Evolutionary conservation across 371 early-diverging fungal genomes (phyloP), one percentile per base, ranked within the genome.

Genomic region (Lichtheimia ornata): DNA sequence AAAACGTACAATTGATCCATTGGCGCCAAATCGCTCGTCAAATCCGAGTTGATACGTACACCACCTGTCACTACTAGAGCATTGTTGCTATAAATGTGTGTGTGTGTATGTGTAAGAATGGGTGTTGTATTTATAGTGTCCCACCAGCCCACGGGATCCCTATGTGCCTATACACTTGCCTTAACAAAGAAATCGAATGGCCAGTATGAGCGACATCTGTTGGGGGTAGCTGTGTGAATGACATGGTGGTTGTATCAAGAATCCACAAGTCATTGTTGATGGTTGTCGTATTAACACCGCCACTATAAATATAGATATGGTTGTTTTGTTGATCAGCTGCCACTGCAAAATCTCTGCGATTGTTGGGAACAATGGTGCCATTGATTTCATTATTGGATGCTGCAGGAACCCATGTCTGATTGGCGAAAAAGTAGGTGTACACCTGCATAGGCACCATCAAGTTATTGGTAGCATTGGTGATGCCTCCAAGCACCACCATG

Each of bases 11-110:
- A 54, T 17, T 42, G 42, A 11, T 54, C 27, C 60, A 70, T 70
- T 25, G 50, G n/a, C 4, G 66, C 68, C 12, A 76, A 55, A 13
- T 45, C 17, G 6, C 55, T 40, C 18, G 47, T 47, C 7, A 9
- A 1, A 47, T 47, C 11, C 22, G 22, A 5, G 0, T 5, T 3
- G 0, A 22, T n/a, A 9, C 47, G 47, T 15, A 72, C 61, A 71
- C 80, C 80, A 54, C 80, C 80, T 59, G 73, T 52, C 51, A 80
- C 59, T 43, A 80, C 77, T 24, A 80, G 55, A 56, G 66, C 54
- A 13, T 77, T 77, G 56, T 66, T 67, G 60, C 75, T 77, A 59
- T 30, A 40, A 27, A 51, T n/a, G 15, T 22, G 22, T 6, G 18
- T 35, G 9, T 35, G 11, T 35, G 11, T 30, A 7, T 30, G 30